Conservation (phyloP, 2,329 filamentous ascomycete genomes). For the Diaporthe eres region DNA sequence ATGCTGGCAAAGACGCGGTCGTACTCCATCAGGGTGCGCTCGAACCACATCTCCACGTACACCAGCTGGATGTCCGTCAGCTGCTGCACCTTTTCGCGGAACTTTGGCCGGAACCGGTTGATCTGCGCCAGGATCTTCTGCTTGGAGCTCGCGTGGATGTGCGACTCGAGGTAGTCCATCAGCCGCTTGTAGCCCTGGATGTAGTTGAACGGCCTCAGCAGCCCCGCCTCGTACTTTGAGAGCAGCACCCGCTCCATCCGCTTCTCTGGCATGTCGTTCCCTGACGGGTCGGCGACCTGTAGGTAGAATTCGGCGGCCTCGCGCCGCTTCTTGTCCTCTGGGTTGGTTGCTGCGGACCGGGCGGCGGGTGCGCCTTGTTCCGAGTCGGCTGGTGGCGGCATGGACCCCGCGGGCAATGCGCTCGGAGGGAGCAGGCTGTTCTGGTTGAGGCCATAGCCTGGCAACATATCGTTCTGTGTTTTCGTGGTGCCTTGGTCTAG, state of each 20-base stretch:
- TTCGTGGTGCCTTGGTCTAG: constrained; percentile 62
- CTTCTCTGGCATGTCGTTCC: constrained; percentile 87
- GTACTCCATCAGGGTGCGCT: constrained; percentile 95
- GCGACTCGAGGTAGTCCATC: constrained; percentile 90
- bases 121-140: constrained; percentile 93
- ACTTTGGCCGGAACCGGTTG: constrained; percentile 94
- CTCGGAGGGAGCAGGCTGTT: constrained; percentile 45
- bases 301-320: constrained; percentile 90
- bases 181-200: constrained; percentile 94
- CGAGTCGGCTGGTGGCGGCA: constrained; percentile 58
- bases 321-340: constrained; percentile 68
- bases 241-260: constrained; percentile 94
- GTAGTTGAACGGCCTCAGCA: constrained; percentile 98
- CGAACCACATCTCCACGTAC: constrained; percentile 99
- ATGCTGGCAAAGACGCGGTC: constrained; percentile 99
- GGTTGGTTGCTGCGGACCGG: constrained; percentile 72
- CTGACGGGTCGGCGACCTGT: constrained; percentile 94
- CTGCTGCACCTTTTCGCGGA: constrained; percentile 92
- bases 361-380: constrained; percentile 70
- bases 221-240: constrained; percentile 95
- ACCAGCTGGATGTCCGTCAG: constrained; percentile 95
- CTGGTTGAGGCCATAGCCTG: constrained; percentile 61
- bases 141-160: constrained; percentile 85
- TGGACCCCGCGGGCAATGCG: constrained; percentile 49
- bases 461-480: constrained; percentile 62